Base-by-base conservation (phyloP, 257 asterid genomes). In the Ilex asprella region DNA sequence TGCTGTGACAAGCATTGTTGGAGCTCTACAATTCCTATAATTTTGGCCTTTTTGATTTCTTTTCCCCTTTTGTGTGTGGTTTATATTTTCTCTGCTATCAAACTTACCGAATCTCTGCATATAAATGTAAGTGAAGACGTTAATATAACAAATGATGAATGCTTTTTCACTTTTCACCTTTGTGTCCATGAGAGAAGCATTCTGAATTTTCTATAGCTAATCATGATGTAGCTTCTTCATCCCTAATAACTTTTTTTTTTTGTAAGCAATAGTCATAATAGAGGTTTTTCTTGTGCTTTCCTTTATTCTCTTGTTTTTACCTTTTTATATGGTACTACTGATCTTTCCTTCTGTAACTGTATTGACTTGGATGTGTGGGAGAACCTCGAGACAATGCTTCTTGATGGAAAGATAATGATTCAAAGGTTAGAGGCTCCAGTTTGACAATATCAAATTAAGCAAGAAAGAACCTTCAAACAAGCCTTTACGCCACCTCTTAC, bases 401-500 rank as follows among this genome's bases (percentile, higher is more conserved):
- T 67, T 71, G 76, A 39, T 55, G 55, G 64, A 65, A 67, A 64
- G 66, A 68, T 59, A 62, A 72, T 53, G 69, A 74, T 61, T 61
- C 67, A 55, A 62, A 68, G 31, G 67, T 66, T 46, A 61, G 77
- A 67, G 73, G 71, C 76, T 65, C 62, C 71, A 64, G 60, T 41
- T 47, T 27, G 67, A 73, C 58, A 65, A 68, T 58, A 64, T 60
- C 51, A 68, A 63, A 60, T 64, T 69, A 63, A 73, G 73, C 58
- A 46, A 55, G 61, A 70, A 65, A 49, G 56, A 44, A 61, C 73
- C 65, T 46, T 64, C 73, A 66, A 59, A 58, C 64, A 82, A 70
- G 70, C 88, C 93, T 43, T 60, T 72, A 68, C 89, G 95, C 62
- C 41, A 35, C 27, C 27, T 21, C 27, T 21, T 21, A 35, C 8